Evolutionary conservation across 208 protist genomes (phyloP).

Genomic region (Acanthamoeba polyphaga): DNA sequence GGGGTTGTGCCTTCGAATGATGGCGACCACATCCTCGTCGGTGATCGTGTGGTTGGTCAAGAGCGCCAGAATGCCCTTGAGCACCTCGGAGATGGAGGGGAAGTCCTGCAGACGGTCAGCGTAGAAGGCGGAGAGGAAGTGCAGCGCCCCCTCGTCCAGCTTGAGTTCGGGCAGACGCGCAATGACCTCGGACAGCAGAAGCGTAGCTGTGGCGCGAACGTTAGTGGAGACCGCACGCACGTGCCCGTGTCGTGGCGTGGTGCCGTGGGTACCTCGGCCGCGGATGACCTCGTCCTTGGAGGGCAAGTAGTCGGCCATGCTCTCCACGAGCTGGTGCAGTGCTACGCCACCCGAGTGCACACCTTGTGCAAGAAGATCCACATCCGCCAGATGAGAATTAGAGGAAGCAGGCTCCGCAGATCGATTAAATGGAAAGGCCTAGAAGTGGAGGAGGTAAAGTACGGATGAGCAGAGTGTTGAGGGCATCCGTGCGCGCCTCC

Average conservation of each 20-base stretch:
- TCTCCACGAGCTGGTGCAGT: slow-evolving; percentile 66
- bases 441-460: not conserved
- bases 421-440: not conserved
- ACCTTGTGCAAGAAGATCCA: not conserved
- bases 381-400: too few relatives aligned
- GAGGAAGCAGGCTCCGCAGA: not conserved
- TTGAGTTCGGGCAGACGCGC: slow-evolving; percentile 35
- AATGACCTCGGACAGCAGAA: slow-evolving; percentile 60
- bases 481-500: not conserved
- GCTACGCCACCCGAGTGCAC: not conserved
- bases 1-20: slow-evolving; percentile 9
- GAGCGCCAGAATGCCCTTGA: slow-evolving; percentile 52
- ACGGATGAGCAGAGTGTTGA: slow-evolving; percentile 12
- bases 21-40: not conserved
- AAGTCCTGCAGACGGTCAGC: slow-evolving; percentile 64
- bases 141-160: slow-evolving; percentile 29
- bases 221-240: not conserved
- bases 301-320: slow-evolving; percentile 57
- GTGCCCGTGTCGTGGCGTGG: not conserved
- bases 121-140: slow-evolving; percentile 64
- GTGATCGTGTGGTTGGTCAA: not conserved
- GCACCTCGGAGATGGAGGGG: slow-evolving; percentile 43
- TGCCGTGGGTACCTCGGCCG: slow-evolving; percentile 3
- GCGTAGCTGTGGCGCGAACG: not conserved
- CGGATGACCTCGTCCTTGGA: slow-evolving; percentile 60